Conservation (phyloP, 805 yeast species). For the Metschnikowia colocasiae region DNA sequence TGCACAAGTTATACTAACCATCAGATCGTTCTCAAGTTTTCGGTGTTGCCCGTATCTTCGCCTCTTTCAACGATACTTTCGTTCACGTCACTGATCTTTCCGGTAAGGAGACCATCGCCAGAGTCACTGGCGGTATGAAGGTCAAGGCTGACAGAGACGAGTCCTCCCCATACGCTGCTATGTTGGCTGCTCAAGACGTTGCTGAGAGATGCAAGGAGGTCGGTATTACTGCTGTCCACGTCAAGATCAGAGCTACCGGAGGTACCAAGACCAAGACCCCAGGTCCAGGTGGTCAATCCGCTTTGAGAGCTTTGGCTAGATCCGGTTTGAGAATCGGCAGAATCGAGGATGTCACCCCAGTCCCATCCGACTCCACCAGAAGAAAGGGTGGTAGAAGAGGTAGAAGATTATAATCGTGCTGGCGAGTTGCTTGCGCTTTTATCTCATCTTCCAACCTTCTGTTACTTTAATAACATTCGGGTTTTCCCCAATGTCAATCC, state of each 20-base stretch:
- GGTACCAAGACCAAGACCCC: constrained; percentile 99
- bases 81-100: constrained; percentile 99
- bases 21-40: constrained; percentile 91
- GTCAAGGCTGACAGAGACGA: constrained; percentile 99
- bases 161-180: constrained; percentile 99
- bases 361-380: constrained; percentile 99
- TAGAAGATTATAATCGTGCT: constrained; percentile 78
- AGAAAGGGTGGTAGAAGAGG: constrained; percentile 99
- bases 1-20: constrained; percentile 11
- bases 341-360: constrained; percentile 99
- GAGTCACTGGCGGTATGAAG: constrained; percentile 99
- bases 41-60: constrained; percentile 99
- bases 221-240: constrained; percentile 99
- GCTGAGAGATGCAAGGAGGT: constrained; percentile 99
- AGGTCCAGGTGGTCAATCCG: constrained; percentile 99
- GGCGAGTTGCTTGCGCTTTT: constrained; percentile 6
- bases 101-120: constrained; percentile 99
- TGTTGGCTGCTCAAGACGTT: constrained; percentile 99
- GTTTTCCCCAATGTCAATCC: background rate
- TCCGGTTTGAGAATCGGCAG: constrained; percentile 99
- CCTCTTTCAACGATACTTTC: constrained; percentile 99
- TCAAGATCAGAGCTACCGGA: constrained; percentile 99
- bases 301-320: constrained; percentile 98
- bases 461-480: constrained; percentile 13
- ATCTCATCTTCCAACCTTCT: constrained; percentile 6